A percentile compares a stretch with the other conserved stretches of the same genome.
These are phyloP conservation scores for Rubroshorea leprosula DNA, from an alignment of 345 rosid genomes.

Conservation along the genomic window DNA sequence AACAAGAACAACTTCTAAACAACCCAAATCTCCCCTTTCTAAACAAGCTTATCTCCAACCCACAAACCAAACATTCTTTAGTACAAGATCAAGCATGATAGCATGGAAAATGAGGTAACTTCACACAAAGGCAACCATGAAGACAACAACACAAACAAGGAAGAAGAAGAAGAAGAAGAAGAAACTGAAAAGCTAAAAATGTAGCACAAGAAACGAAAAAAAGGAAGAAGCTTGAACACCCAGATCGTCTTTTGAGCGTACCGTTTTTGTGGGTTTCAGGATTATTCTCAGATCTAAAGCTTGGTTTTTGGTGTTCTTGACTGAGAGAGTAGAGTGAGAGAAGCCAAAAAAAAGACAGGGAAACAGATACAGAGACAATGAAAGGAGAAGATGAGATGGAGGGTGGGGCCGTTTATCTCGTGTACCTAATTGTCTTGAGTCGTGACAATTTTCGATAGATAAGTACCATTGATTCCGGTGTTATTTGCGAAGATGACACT, in stretches of 20 bases:
- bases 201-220: neutral
- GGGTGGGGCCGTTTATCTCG: neutral
- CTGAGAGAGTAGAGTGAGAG: constrained; percentile 11
- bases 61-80: neutral
- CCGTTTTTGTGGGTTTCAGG: neutral
- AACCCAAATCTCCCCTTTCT: constrained; percentile 2
- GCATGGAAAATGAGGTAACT: neutral
- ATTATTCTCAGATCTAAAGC: constrained; percentile 11
- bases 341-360: constrained; percentile 5
- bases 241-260: constrained; percentile 11
- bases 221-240: constrained; percentile 6
- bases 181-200: neutral
- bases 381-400: neutral
- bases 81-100: neutral
- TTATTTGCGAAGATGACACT: constrained; percentile 8
- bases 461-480: constrained; percentile 2
- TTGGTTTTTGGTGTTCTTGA: neutral
- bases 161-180: neutral
- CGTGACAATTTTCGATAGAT: neutral
- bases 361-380: neutral
- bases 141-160: neutral
- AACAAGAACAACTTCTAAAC: constrained; percentile 1
- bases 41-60: too few relatives aligned
- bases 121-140: neutral
- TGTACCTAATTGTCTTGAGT: constrained; percentile 7